Conservation (phyloP, 2,329 filamentous ascomycete genomes). For the Paraphoma chrysanthemicola region DNA sequence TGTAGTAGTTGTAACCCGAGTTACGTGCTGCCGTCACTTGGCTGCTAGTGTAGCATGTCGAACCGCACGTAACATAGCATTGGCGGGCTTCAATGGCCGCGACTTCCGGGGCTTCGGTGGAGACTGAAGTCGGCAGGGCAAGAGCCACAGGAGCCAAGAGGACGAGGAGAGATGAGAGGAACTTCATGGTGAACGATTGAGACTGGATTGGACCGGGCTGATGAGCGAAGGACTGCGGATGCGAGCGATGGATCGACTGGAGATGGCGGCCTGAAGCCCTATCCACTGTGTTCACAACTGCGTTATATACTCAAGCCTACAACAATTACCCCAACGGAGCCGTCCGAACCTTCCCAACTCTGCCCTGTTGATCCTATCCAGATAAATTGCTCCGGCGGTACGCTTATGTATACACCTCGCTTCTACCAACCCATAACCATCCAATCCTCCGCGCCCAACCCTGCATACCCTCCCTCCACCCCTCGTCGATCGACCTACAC, state of each 20-base stretch:
- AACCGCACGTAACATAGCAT: constrained; percentile 62
- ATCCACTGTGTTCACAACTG: neutral
- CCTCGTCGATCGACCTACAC: neutral
- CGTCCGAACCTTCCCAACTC: constrained; percentile 16
- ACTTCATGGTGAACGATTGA: constrained; percentile 19
- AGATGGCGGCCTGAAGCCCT: constrained; percentile 4
- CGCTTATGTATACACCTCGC: neutral
- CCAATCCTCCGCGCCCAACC: constrained; percentile 14
- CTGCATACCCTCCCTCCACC: neutral
- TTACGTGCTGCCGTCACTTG: constrained; percentile 59
- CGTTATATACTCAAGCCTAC: constrained; percentile 9
- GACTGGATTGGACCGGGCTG: neutral
- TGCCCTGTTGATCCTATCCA: constrained; percentile 18
- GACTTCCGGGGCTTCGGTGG: constrained; percentile 12
- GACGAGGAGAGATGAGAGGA: constrained; percentile 25
- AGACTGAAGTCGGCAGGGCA: constrained; percentile 25
- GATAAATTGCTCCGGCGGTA: constrained; percentile 15
- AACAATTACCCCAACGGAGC: constrained; percentile 11
- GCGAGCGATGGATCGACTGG: constrained; percentile 8
- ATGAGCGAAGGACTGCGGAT: constrained; percentile 15
- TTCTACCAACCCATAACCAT: constrained; percentile 18
- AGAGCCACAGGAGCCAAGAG: constrained; percentile 21
- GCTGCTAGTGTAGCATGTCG: constrained; percentile 58
- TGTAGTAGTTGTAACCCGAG: constrained; percentile 61
- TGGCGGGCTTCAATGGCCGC: constrained; percentile 45